These are phyloP conservation scores for Scheffersomyces illinoinensis DNA, from an alignment of 1,139 yeast genomes.

Conservation along the genomic window DNA sequence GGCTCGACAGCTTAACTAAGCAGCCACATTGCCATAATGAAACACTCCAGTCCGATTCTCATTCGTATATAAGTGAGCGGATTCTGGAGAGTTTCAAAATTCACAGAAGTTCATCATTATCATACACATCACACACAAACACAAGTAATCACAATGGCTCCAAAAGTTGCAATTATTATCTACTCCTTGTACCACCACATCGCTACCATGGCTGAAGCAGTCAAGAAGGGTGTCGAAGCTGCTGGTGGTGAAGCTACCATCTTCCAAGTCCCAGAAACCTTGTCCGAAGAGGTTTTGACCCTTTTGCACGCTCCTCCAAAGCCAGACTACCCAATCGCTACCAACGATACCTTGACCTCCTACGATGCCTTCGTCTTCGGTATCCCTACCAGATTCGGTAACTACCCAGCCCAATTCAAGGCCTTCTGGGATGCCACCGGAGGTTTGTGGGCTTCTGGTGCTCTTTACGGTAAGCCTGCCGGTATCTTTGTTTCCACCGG, in stretches of 20 bases:
- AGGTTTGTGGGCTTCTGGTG: conserved; percentile 38
- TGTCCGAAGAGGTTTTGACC: conserved; percentile 28
- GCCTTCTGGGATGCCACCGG: conserved; percentile 42
- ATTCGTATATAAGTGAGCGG: neutral
- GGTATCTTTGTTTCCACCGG: conserved; percentile 41
- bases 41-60: neutral
- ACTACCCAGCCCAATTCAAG: conserved; percentile 41
- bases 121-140: neutral
- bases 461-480: conserved; percentile 38
- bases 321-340: conserved; percentile 34
- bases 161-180: conserved; percentile 38
- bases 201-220: conserved; percentile 35
- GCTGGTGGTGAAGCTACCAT: conserved; percentile 41
- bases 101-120: neutral
- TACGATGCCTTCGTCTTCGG: conserved; percentile 43
- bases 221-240: conserved; percentile 36
- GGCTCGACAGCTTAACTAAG: neutral
- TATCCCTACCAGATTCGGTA: conserved; percentile 41
- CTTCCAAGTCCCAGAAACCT: conserved; percentile 40
- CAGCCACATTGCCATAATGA: neutral
- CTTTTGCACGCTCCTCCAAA: conserved; percentile 34
- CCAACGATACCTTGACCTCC: conserved; percentile 28
- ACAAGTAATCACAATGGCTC: conserved; percentile 21
- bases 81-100: neutral
- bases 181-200: conserved; percentile 41